Conservation (phyloP, 352 stramenopile species). For the Pythium apleroticum region DNA sequence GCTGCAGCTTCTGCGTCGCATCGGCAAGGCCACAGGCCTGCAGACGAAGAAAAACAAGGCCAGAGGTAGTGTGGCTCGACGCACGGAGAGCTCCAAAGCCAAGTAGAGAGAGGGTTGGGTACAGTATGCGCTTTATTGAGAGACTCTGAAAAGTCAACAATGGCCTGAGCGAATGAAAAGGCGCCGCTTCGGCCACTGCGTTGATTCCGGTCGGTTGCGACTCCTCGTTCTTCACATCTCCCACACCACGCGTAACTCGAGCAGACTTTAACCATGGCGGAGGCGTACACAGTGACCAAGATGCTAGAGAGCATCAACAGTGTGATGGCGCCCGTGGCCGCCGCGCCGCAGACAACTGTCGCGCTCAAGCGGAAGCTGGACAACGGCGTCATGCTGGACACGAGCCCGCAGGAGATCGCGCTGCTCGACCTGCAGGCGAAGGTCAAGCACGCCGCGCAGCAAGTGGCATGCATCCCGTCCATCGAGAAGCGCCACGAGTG, state of each 20-base stretch:
- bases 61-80: not conserved
- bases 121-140: not conserved
- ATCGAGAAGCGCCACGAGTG: slow-evolving; percentile 43
- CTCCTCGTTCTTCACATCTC: not conserved
- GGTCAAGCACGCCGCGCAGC: slow-evolving; percentile 67
- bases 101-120: slow-evolving; percentile 7
- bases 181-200: not conserved
- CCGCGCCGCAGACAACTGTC: slow-evolving; percentile 43
- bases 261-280: slow-evolving; percentile 25
- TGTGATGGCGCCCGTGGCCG: slow-evolving; percentile 66
- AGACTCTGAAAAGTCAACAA: not conserved
- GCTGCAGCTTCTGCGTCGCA: slow-evolving; percentile 74
- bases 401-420: slow-evolving; percentile 67
- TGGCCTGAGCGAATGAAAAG: not conserved
- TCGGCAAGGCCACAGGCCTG: slow-evolving; percentile 74
- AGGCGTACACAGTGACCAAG: slow-evolving; percentile 83
- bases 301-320: slow-evolving; percentile 84
- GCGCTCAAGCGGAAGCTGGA: slow-evolving; percentile 71
- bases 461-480: slow-evolving; percentile 39
- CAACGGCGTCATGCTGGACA: slow-evolving; percentile 83
- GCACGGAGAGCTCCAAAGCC: not conserved
- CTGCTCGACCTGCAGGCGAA: slow-evolving; percentile 75
- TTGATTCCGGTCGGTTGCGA: not conserved
- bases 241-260: not conserved
- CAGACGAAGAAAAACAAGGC: slow-evolving; percentile 67